Evolutionary conservation across 148 eudicot genomes (phyloP).

Genomic region (Linanthus parryae): DNA sequence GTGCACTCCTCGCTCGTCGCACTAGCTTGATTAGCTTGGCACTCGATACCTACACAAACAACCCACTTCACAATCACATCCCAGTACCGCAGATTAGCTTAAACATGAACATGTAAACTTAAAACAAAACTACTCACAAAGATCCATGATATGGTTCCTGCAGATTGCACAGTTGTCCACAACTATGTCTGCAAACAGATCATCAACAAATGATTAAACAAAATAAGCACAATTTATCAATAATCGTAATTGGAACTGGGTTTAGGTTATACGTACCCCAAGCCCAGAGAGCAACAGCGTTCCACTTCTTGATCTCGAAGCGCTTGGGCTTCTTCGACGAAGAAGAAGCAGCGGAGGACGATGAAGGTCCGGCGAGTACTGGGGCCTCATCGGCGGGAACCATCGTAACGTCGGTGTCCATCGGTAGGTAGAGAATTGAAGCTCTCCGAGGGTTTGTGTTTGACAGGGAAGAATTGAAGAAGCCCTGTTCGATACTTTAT

Average conservation of each 20-base stretch:
- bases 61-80: not conserved
- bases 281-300: constrained; percentile 96
- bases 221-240: not conserved
- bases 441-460: no score
- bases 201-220: not conserved
- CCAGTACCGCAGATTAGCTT: not conserved
- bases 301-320: constrained; percentile 96
- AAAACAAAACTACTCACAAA: constrained; percentile 37
- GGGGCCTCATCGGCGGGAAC: constrained; percentile 41
- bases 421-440: no score
- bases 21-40: constrained; percentile 95
- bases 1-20: constrained; percentile 94
- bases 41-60: constrained; percentile 66
- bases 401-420: constrained; percentile 45
- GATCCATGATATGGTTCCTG: constrained; percentile 96
- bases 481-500: no score
- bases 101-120: not conserved
- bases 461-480: no score
- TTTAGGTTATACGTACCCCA: constrained; percentile 47
- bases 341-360: constrained; percentile 14
- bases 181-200: constrained; percentile 59
- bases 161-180: constrained; percentile 91
- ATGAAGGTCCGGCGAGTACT: constrained; percentile 24
- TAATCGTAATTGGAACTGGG: no score
- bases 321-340: constrained; percentile 61